Evolutionary conservation across 1,284 basidiomycete genomes (phyloP), one percentile per base, ranked within the genome.

Genomic region (Trichosporon sp.): DNA sequence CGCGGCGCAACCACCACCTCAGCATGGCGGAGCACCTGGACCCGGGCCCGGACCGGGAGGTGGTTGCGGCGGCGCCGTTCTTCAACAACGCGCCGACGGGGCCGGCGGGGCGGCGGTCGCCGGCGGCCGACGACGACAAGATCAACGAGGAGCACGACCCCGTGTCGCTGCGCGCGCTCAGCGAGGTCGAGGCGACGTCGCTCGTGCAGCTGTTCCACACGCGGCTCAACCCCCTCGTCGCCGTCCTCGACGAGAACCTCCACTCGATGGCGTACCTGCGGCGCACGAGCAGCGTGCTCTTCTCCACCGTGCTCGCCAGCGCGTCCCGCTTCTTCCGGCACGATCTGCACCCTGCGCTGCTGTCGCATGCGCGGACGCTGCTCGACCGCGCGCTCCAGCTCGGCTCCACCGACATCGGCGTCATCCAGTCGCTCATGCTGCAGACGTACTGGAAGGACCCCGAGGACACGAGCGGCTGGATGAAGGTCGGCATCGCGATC

Each of bases 361-460:
- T 75, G 5, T 66, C 71, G 0, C 79, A 79, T 53, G 76, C 79
- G 8, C 71, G 74, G 12, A 76, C 75, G 0, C 64, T 78, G 18
- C 71, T 78, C 23, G 75, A 76, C 62, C 73, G 78, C 38, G 78
- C 77, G 2, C 63, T 78, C 5, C 69, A 68, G n/a, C 32, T 68
- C 3, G 78, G 78, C 11, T 62, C 64, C 0, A 65, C 73, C 0
- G 73, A 77, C 62, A 75, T 77, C 13, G 75, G 75, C 15, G 68
- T 80, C 29, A 71, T 79, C 13, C 79, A 80, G 68, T 70, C 71
- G 9, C 70, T 79, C 32, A 75, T 78, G 75, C 72, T 80, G 32
- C 67, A 78, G 62, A 76, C 74, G n/a, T 80, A 79, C 70, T 78
- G 76, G 73, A 80, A 80, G 65, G 71, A 70, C 18, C 75, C 77